Conservation (phyloP, 129 eudicot species). For the Lonicera japonica region DNA sequence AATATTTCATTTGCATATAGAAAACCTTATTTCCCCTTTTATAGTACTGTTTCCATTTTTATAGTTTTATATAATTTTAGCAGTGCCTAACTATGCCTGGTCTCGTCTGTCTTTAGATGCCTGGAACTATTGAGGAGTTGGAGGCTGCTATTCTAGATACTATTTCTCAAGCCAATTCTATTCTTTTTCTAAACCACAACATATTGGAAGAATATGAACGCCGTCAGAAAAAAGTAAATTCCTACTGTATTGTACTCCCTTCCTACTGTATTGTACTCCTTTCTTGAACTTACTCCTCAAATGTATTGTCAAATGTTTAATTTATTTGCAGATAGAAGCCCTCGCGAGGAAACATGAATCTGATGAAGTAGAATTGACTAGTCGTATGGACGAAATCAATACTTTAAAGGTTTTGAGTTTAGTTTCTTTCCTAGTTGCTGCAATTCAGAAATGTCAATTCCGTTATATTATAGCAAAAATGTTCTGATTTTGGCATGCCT, state of each 20-base stretch:
- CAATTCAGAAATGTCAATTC: neutral
- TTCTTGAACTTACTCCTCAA: neutral
- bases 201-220: constrained; percentile 82
- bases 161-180: constrained; percentile 66
- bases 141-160: constrained; percentile 80
- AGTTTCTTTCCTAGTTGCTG: neutral
- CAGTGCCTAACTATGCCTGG: neutral
- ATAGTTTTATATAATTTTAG: too few relatives aligned
- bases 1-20: too few relatives aligned
- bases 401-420: constrained; percentile 51
- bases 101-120: constrained; percentile 59
- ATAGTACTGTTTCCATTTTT: too few relatives aligned
- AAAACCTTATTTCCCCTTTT: too few relatives aligned
- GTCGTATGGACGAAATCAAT: constrained; percentile 44
- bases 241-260: neutral
- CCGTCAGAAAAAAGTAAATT: constrained; percentile 60
- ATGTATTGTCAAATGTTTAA: constrained; percentile 6
- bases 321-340: constrained; percentile 55
- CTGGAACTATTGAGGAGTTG: constrained; percentile 79
- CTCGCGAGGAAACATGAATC: constrained; percentile 48
- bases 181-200: constrained; percentile 64
- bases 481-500: constrained; percentile 8
- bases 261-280: neutral
- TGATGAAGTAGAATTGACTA: constrained; percentile 50
- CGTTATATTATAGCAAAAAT: neutral